phyloP scores from a whole-genome alignment of 1,284 basidiomycete species.

The Takashimella tepidaria region DNA sequence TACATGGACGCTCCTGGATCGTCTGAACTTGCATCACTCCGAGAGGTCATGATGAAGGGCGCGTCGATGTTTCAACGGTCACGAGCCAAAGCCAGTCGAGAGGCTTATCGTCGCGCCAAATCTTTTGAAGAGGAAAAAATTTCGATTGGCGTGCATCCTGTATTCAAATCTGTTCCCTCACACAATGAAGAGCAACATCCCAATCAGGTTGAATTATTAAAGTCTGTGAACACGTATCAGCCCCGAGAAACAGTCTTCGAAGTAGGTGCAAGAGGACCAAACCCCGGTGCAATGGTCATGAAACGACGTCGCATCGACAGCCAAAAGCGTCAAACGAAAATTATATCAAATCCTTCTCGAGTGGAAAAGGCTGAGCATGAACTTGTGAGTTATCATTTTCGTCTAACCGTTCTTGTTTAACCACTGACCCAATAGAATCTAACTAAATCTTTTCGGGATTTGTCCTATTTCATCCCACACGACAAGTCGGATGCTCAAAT shows the following conservation, averaged over 20 bases:
- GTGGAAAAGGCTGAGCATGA: neutral
- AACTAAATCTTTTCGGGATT: conserved; percentile 60
- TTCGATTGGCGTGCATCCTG: neutral
- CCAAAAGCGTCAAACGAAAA: conserved; percentile 47
- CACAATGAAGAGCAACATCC: conserved; percentile 7
- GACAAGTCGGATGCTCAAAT: conserved; percentile 77
- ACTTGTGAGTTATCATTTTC: conserved; percentile 17
- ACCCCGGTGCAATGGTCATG: conserved; percentile 71
- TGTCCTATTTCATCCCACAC: conserved; percentile 86
- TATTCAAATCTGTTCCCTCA: conserved; percentile 1
- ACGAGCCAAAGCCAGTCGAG: conserved; percentile 79
- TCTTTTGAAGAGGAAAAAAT: conserved; percentile 53
- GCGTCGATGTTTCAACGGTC: conserved; percentile 93
- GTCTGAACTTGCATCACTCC: conserved; percentile 64
- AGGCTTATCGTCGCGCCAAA: conserved; percentile 84
- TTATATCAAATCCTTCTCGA: neutral
- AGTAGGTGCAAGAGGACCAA: conserved; percentile 68
- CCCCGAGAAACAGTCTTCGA: conserved; percentile 92
- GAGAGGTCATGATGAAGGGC: conserved; percentile 83
- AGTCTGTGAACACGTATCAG: conserved; percentile 72
- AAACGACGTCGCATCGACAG: conserved; percentile 67
- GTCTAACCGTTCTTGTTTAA: neutral
- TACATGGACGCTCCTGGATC: conserved; percentile 58
- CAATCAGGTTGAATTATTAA: conserved; percentile 53
- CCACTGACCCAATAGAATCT: neutral